Conservation (phyloP, 1,284 basidiomycete species). For the Trametes pubescens region DNA sequence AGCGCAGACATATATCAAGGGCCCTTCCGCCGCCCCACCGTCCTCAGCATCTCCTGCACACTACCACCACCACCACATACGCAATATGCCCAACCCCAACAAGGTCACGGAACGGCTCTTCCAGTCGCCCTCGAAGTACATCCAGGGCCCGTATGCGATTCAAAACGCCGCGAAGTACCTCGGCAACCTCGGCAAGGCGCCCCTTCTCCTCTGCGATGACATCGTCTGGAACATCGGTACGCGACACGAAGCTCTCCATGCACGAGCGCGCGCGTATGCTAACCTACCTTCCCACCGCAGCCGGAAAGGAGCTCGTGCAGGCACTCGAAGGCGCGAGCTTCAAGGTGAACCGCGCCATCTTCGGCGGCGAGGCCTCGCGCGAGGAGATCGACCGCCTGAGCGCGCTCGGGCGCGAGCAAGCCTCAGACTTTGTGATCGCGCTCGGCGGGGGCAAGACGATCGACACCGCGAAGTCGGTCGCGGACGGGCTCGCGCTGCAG, state of each 20-base stretch:
- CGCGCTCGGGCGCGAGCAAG: conserved; percentile 32
- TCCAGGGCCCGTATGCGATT: conserved; percentile 46
- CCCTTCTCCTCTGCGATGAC: conserved; percentile 42
- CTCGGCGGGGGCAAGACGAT: conserved; percentile 47
- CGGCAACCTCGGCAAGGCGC: conserved; percentile 38
- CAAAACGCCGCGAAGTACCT: conserved; percentile 45
- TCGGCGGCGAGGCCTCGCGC: conserved; percentile 44
- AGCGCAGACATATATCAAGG: conserved; percentile 5
- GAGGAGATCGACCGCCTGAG: conserved; percentile 42
- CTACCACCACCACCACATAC: conserved; percentile 16
- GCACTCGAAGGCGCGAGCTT: conserved; percentile 39
- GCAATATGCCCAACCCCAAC: conserved; percentile 43
- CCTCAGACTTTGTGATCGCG: conserved; percentile 44
- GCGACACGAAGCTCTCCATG: conserved; percentile 14
- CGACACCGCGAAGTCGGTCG: conserved; percentile 45
- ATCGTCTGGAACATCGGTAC: conserved; percentile 45
- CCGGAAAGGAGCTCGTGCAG: conserved; percentile 41
- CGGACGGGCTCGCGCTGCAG: conserved; percentile 40
- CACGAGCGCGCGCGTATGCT: background rate
- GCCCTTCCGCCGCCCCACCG: background rate
- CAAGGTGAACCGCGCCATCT: conserved; percentile 40
- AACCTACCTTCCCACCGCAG: conserved; percentile 20
- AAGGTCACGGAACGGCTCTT: conserved; percentile 45
- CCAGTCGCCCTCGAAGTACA: conserved; percentile 49
- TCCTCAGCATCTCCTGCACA: conserved; percentile 1